These are phyloP conservation scores for Diaporthe sp. DNA, from an alignment of 2,329 filamentous ascomycete species.

Conservation along the genomic window DNA sequence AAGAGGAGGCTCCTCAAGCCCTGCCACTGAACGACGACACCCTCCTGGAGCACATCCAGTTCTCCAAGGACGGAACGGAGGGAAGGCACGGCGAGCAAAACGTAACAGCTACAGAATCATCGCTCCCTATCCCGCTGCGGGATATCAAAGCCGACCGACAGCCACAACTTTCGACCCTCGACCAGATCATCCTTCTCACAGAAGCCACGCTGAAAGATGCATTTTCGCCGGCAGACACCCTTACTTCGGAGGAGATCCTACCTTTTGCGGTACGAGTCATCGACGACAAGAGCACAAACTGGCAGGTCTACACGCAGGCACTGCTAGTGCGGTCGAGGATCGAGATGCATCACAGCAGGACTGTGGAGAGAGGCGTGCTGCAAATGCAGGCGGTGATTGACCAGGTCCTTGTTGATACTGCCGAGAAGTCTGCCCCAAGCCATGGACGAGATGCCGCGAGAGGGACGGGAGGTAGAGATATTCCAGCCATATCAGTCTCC, in stretches of 20 bases:
- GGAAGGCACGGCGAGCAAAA: slow-evolving; percentile 48
- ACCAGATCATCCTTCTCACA: slow-evolving; percentile 90
- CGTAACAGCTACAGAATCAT: slow-evolving; percentile 40
- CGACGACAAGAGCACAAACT: slow-evolving; percentile 90
- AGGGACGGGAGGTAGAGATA: slow-evolving; percentile 39
- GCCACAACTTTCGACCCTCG: slow-evolving; percentile 82
- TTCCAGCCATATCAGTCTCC: slow-evolving; percentile 29
- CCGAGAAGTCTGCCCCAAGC: slow-evolving; percentile 39
- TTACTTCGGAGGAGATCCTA: slow-evolving; percentile 93
- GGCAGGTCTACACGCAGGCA: slow-evolving; percentile 97
- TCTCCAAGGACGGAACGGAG: slow-evolving; percentile 65
- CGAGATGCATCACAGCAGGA: slow-evolving; percentile 87
- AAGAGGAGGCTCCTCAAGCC: slow-evolving; percentile 66
- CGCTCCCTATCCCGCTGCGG: slow-evolving; percentile 70
- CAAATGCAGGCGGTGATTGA: slow-evolving; percentile 96
- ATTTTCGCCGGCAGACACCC: slow-evolving; percentile 80
- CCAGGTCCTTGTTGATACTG: slow-evolving; percentile 90
- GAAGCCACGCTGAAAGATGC: slow-evolving; percentile 91
- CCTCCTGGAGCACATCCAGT: slow-evolving; percentile 86
- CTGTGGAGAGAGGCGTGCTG: slow-evolving; percentile 87
- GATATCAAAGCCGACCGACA: slow-evolving; percentile 81
- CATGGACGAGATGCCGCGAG: background rate
- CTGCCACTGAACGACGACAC: slow-evolving; percentile 92
- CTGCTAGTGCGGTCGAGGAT: slow-evolving; percentile 90
- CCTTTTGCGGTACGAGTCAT: slow-evolving; percentile 92